Evolutionary conservation across 441 rosid genomes (phyloP), one percentile per base, ranked within the genome.

Genomic region (Capsella rubella): DNA sequence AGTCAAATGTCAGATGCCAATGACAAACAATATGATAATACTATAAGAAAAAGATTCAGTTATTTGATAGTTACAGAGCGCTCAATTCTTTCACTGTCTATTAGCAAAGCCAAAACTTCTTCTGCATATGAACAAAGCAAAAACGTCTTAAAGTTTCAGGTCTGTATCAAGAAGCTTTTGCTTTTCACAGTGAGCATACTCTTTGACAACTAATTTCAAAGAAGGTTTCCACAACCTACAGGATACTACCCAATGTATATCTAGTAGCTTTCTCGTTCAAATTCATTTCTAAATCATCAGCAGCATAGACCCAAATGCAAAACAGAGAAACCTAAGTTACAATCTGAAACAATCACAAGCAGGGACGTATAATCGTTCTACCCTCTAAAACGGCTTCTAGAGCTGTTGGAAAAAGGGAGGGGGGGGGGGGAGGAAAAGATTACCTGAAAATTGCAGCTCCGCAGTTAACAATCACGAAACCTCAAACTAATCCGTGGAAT

Each of bases 1-100:
- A 40, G 21, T 60, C 1, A 1, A 25, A n/a, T n/a, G n/a, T n/a
- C n/a, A n/a, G n/a, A 40, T 40, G 34, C 51, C 13, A 37, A 37
- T 37, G n/a, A 11, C 29, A n/a, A 55, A 55, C 40, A 55, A 55
- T n/a, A 31, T 55, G 60, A 55, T 31, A 7, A 35, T 35, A 18
- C 12, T 11, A 35, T 37, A 13, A 58, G 31, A 34, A 57, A 35
- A 6, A 6, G 10, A 18, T 39, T 13, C 6, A 11, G 43, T 39
- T 1, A 39, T 10, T 31, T 31, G 6, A 27, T 12, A 27, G 34
- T 27, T 14, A 54, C 39, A 53, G 8, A 27, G 18, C 10, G 13
- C 35, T 28, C 10, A 53, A 1, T 35, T 16, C n/a, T 37, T 42
- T 63, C 27, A 46, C 25, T 40, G 40, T 5, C 40, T 32, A 32